phyloP scores from a whole-genome alignment of 176 grass and related monocot genomes.

The Eleusine coracana region DNA sequence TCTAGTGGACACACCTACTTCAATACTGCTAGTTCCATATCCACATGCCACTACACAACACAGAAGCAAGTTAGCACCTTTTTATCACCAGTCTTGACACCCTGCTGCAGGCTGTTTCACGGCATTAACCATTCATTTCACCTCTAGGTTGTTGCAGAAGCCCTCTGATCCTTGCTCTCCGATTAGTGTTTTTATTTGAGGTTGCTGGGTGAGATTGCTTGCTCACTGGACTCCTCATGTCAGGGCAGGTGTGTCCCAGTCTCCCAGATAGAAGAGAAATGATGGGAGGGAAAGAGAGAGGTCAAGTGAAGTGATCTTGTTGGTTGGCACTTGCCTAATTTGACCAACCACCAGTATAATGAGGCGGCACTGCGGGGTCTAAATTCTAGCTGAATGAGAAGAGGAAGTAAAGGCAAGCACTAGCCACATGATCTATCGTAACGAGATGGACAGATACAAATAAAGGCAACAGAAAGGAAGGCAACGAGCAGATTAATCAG shows the following conservation, averaged over 20 bases:
- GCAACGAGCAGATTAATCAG: background rate
- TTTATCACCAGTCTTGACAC: constrained; percentile 12
- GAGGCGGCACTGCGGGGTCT: constrained; percentile 20
- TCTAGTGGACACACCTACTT: constrained; percentile 13
- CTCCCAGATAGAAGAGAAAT: background rate
- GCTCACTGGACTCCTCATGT: constrained; percentile 10
- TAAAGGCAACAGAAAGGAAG: constrained; percentile 9
- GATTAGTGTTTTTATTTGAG: background rate
- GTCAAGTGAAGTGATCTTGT: background rate
- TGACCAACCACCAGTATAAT: constrained; percentile 30
- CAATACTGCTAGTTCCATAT: background rate
- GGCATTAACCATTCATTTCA: constrained; percentile 14
- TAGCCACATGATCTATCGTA: background rate
- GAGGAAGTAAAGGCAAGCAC: constrained; percentile 1
- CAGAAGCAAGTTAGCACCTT: background rate
- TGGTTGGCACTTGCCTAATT: constrained; percentile 15
- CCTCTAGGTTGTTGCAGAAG: background rate
- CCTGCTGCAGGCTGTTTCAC: constrained; percentile 21
- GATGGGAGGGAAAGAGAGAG: background rate
- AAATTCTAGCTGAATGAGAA: constrained; percentile 3
- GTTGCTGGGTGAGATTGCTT: constrained; percentile 13
- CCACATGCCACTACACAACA: background rate
- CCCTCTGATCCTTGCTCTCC: background rate
- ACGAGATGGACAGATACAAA: background rate
- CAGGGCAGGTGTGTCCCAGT: constrained; percentile 15